These are phyloP conservation scores for Nevesoporus exiguus DNA, from an alignment of 768 basidiomycete species.

Conservation along the genomic window DNA sequence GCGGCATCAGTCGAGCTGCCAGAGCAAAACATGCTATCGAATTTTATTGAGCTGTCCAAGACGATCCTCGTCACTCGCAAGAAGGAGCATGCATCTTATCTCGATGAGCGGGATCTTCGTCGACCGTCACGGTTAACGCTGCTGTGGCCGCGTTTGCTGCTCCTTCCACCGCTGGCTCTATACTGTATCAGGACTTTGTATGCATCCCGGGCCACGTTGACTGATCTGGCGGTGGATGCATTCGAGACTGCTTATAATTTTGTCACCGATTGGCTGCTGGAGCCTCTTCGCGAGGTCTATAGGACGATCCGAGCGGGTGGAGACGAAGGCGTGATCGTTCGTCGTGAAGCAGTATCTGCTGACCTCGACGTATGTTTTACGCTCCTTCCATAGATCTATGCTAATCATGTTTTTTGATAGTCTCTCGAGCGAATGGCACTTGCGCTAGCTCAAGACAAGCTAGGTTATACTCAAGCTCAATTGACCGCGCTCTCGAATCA, in stretches of 20 bases:
- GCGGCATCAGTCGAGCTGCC: slow-evolving; percentile 15
- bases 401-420: slow-evolving; percentile 36
- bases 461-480: slow-evolving; percentile 60
- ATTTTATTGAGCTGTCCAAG: slow-evolving; percentile 18
- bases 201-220: slow-evolving; percentile 55
- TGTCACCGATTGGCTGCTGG: slow-evolving; percentile 77
- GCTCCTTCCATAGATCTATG: not conserved
- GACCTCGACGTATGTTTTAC: slow-evolving; percentile 67
- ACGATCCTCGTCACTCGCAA: slow-evolving; percentile 27
- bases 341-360: slow-evolving; percentile 75
- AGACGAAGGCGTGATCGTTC: slow-evolving; percentile 71
- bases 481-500: slow-evolving; percentile 62
- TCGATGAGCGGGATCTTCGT: slow-evolving; percentile 41
- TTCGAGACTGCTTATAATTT: slow-evolving; percentile 70
- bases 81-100: slow-evolving; percentile 27
- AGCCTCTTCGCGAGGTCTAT: slow-evolving; percentile 78
- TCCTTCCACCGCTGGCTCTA: slow-evolving; percentile 67
- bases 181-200: slow-evolving; percentile 51
- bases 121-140: slow-evolving; percentile 68
- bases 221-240: slow-evolving; percentile 55
- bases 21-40: slow-evolving; percentile 9
- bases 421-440: slow-evolving; percentile 92
- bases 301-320: slow-evolving; percentile 82
- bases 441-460: slow-evolving; percentile 79
- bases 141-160: slow-evolving; percentile 77